These are phyloP conservation scores for Alternaria alternata DNA, from an alignment of 2,329 filamentous ascomycete genomes.

Conservation along the genomic window DNA sequence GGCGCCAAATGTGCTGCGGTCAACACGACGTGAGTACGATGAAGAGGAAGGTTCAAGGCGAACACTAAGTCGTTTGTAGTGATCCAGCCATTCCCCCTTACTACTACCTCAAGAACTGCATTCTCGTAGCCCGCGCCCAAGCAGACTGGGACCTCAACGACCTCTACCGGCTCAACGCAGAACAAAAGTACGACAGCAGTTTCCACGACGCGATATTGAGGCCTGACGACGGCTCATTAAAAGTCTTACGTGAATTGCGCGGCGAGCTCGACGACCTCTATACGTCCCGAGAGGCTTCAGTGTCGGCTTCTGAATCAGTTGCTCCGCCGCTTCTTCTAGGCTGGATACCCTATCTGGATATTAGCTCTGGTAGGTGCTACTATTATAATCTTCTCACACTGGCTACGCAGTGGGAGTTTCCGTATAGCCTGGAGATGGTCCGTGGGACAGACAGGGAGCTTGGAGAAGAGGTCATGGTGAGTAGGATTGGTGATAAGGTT, in stretches of 20 bases:
- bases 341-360: not conserved
- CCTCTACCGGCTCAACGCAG: not conserved
- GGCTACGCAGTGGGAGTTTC: not conserved
- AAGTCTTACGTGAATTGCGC: not conserved
- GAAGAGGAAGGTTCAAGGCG: accelerated
- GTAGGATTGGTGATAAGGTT: not conserved
- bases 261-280: not conserved
- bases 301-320: too few relatives aligned
- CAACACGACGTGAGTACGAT: not conserved
- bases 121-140: not conserved
- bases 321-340: not conserved
- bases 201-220: too few relatives aligned
- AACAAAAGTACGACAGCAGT: not conserved
- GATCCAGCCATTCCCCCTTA: not conserved
- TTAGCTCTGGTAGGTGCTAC: too few relatives aligned
- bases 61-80: not conserved
- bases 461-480: not conserved
- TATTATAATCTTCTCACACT: too few relatives aligned
- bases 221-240: not conserved
- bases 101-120: not conserved
- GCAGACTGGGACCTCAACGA: not conserved
- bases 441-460: not conserved
- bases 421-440: too few relatives aligned
- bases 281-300: not conserved
- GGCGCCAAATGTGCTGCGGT: not conserved